A percentile compares a stretch with the other conserved stretches of the same genome.
Evolutionary conservation across 2,329 filamentous ascomycete genomes (phyloP).

Genomic region (Fusarium robinianum): DNA sequence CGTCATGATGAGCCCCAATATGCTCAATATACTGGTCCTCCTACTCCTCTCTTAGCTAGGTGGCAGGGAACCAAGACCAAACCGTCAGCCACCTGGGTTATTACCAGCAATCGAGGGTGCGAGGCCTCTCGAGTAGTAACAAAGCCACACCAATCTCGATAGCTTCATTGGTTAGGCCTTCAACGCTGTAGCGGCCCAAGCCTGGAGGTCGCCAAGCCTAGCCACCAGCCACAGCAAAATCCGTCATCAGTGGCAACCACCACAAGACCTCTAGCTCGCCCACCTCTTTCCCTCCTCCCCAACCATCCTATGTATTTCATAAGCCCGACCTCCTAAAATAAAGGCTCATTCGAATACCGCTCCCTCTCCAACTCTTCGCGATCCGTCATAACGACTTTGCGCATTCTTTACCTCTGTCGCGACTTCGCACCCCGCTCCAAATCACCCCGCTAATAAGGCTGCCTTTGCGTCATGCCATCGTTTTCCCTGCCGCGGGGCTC

Average conservation of each 20-base stretch:
- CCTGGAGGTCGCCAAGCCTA: too few species aligned
- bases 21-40: too few species aligned
- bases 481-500: conserved; percentile 52
- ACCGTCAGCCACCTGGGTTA: too few species aligned
- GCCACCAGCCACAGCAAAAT: conserved; percentile 33
- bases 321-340: too few species aligned
- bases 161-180: too few species aligned
- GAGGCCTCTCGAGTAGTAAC: too few species aligned
- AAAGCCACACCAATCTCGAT: conserved; percentile 3
- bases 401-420: conserved; percentile 4
- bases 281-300: conserved; percentile 7
- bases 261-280: conserved; percentile 12
- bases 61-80: too few species aligned
- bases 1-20: too few species aligned
- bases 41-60: too few species aligned
- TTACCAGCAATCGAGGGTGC: too few species aligned
- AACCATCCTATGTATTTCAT: conserved; percentile 11
- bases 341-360: too few species aligned
- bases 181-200: too few species aligned
- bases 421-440: conserved; percentile 12
- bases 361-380: not conserved
- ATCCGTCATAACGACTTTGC: not conserved
- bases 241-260: conserved; percentile 36
- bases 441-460: conserved; percentile 33
- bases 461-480: conserved; percentile 50